These are phyloP conservation scores for Rhizopogon roseolus DNA, from an alignment of 768 basidiomycete genomes.

Conservation along the genomic window DNA sequence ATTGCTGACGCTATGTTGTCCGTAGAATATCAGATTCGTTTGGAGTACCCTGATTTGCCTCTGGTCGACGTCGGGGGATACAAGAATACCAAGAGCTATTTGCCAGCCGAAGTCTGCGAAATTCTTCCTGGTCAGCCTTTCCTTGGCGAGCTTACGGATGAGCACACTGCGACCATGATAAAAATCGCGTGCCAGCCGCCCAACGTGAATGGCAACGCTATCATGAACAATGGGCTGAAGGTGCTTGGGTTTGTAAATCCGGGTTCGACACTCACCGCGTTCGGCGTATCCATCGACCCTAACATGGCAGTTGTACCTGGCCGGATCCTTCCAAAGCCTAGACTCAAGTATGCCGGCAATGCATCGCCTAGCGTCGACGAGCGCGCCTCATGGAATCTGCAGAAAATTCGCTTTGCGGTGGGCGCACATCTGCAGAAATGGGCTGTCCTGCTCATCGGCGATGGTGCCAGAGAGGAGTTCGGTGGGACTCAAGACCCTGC, in stretches of 20 bases:
- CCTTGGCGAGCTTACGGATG: constrained; percentile 47
- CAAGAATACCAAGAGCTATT: constrained; percentile 26
- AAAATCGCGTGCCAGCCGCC: constrained; percentile 44
- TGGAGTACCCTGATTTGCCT: constrained; percentile 36
- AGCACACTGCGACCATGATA: constrained; percentile 51
- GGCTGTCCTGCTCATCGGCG: constrained; percentile 66
- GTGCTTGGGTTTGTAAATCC: constrained; percentile 36
- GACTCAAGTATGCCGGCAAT: constrained; percentile 34
- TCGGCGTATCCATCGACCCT: constrained; percentile 40
- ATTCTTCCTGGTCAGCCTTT: constrained; percentile 38
- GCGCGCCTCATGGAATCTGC: constrained; percentile 48
- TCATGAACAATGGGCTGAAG: constrained; percentile 36
- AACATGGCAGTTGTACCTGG: constrained; percentile 55
- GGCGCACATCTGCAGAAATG: constrained; percentile 57
- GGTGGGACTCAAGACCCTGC: constrained; percentile 45
- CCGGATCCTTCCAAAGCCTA: constrained; percentile 42
- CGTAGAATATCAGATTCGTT: constrained; percentile 37
- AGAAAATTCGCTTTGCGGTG: constrained; percentile 52
- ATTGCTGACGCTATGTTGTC: neutral
- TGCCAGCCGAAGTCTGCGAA: constrained; percentile 46
- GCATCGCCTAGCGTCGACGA: constrained; percentile 33
- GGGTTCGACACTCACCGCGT: constrained; percentile 32
- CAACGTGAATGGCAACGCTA: constrained; percentile 42
- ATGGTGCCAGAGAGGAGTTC: constrained; percentile 63
- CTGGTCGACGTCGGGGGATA: constrained; percentile 45